Base-by-base conservation (phyloP, 306 rosid species). In the Adenanthera pavonina region DNA sequence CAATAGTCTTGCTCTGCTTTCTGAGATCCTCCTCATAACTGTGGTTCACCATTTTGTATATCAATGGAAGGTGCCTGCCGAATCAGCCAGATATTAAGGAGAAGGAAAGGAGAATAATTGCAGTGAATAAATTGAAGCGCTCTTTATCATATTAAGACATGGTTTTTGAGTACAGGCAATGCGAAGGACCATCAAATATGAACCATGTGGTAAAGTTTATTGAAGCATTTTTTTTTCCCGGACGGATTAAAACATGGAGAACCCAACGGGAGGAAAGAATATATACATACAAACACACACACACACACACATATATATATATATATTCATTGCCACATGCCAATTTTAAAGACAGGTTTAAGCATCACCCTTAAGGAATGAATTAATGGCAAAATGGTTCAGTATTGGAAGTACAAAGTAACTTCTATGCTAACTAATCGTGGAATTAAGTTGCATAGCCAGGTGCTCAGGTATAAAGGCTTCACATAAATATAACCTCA, bases 41-140 rank as follows among this genome's bases (percentile, higher is more conserved):
- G 10, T 38, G 17, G 49, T 77, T 71, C 57, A 4, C 3, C 85
- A 85, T 81, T 38, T 85, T 77, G 52, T 16, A 76, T 41, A 80
- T 16, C 77, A 69, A 53, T 67, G 78, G 52, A 65, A 72, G 47
- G 71, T 71, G 14, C 87, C 85, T 80, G 48, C 52, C 9, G 51
- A 38, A 40, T 40, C 30, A 38, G 30, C 72, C 51, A 41, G 13
- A 8, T 67, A 16, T 40, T 17, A 66, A 40, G 72, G 51, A 67
- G n/a, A 67, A 67, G 4, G 11, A 9, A 67, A n/a, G 16, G 17
- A 67, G 33, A 40, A 67, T n/a, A 36, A 16, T 38, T n/a, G 33
- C 4, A 66, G 3, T n/a, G 51, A 40, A 15, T 34, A 67, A 46
- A 40, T n/a, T 67, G 72, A 67, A n/a, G 33, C 8, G 5, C 19